Evolutionary conservation across 2,329 filamentous ascomycete species (phyloP).

Genomic region (Hypocreales sp.): DNA sequence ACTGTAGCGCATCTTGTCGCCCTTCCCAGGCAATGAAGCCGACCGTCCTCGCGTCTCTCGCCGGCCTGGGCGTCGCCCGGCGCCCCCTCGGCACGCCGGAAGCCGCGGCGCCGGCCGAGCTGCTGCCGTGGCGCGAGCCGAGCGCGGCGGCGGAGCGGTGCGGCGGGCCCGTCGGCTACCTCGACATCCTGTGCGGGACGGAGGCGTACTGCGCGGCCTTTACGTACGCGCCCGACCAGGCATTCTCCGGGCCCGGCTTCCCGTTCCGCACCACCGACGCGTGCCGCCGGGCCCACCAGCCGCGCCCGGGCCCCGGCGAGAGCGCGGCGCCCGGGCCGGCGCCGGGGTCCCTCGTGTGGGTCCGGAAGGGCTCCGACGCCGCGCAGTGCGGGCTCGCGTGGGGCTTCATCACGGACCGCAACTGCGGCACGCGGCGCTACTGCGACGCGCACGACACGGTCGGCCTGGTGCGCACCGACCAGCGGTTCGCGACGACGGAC

Average conservation of each 20-base stretch:
- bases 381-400: too few species aligned
- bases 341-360: neutral
- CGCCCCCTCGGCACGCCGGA: too few species aligned
- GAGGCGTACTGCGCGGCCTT: neutral
- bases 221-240: neutral
- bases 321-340: too few species aligned
- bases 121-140: neutral
- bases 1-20: too few species aligned
- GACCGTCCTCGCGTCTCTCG: too few species aligned
- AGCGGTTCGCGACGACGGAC: neutral
- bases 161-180: neutral
- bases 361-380: too few species aligned
- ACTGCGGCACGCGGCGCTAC: neutral
- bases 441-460: neutral
- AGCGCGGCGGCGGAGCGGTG: neutral
- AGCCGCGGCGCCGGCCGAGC: too few species aligned
- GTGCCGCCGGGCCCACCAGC: neutral
- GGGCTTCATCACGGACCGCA: too few species aligned
- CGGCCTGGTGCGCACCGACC: neutral
- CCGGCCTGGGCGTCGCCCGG: too few species aligned
- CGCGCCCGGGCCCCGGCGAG: too few species aligned
- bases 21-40: too few species aligned
- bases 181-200: neutral
- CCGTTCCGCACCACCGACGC: neutral
- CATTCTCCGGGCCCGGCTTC: too few species aligned